phyloP scores from a whole-genome alignment of 139 green algal species.

The Pseudopediastrum boryanum region DNA sequence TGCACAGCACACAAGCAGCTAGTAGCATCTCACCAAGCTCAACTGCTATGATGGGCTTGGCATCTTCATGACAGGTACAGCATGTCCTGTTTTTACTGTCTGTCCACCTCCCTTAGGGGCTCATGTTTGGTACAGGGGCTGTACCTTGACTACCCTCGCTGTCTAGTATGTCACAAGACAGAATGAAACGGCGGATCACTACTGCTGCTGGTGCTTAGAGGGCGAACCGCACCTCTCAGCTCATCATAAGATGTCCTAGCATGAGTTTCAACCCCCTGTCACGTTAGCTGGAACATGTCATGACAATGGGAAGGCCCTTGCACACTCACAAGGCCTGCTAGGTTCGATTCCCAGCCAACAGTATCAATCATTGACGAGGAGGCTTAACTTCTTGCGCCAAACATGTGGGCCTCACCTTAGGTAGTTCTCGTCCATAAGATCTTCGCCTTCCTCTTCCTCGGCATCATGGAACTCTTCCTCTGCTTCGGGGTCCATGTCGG shows the following conservation, averaged over 20 bases:
- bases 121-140: no score
- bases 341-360: neutral
- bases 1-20: neutral
- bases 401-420: conserved; percentile 60
- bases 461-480: conserved; percentile 43
- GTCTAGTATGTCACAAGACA: no score
- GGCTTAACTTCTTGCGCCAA: neutral
- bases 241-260: no score
- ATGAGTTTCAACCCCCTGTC: no score
- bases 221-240: no score
- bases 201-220: no score
- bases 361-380: neutral
- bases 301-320: neutral
- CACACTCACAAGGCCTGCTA: neutral
- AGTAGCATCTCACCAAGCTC: neutral
- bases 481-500: conserved; percentile 43
- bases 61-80: no score
- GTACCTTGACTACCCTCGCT: no score
- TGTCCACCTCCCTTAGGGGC: no score
- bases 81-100: no score
- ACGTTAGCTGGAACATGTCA: no score
- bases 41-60: neutral
- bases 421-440: conserved; percentile 85
- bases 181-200: no score
- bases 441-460: conserved; percentile 86